Evolutionary conservation across 2,329 filamentous ascomycete species (phyloP), one percentile per base, ranked within the genome.

Genomic region (Pezicula radicicola): DNA sequence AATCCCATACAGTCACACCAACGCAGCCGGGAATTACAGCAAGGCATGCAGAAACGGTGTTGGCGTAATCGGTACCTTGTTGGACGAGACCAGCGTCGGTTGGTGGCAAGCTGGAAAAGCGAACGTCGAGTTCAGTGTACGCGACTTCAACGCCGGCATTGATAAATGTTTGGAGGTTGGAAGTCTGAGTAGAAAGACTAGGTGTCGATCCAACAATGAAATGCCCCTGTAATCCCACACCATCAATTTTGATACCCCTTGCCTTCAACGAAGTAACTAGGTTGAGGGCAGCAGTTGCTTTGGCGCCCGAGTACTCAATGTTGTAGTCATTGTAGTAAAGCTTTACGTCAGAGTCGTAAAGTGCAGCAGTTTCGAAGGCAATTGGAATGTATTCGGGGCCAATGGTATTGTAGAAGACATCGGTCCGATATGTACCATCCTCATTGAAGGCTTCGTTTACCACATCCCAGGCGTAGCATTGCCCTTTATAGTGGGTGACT

Each of bases 381-480:
- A 65, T 64, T 0, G 60, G 21, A 77, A 79, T 13, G 75, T 77
- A 53, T 72, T 70, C 71, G 81, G 85, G 7, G 77, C 79, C 49
- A 79, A 72, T 42, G 33, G 72, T 75, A 37, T 74, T 67, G 66
- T 78, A 77, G 68, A 81, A 86, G 55, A 85, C 72, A 52, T 68
- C 74, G 47, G 70, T 57, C 51, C 81, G 72, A 67, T 73, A 81
- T 12, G 71, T 75, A 15, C 80, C 81, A 58, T 80, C 75, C 19
- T 86, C 83, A 51, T 78, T 75, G 48, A 84, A 74, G 10, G 77
- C 79, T 70, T 88, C 83, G 63, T 87, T 88, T 18, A 86, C 78
- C 0, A 88, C 84, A 54, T 87, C 84, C 83, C 83, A 88, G 28
- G 77, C 74, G 63, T 81, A 80, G 66, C 83, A 84, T 58, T 79